These are phyloP conservation scores for Pilasporangium apinafurcum DNA, from an alignment of 352 stramenopile species.

Conservation along the genomic window DNA sequence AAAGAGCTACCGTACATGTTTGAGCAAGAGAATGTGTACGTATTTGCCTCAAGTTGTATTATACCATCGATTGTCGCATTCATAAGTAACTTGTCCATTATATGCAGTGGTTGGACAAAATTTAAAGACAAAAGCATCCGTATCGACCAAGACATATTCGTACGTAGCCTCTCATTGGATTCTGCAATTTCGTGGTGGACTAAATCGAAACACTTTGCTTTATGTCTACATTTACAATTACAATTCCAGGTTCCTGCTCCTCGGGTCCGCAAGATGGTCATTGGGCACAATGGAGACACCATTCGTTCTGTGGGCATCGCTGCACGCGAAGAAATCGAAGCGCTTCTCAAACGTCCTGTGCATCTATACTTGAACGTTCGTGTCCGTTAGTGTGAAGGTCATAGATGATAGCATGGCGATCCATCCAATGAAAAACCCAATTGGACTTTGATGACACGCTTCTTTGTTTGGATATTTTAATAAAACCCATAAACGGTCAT, in stretches of 20 bases:
- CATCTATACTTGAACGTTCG: constrained; percentile 85
- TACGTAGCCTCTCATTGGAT: constrained; percentile 25
- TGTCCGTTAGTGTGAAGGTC: constrained; percentile 28
- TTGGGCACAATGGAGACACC: constrained; percentile 73
- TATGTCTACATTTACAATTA: too few species aligned
- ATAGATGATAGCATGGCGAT: too few species aligned
- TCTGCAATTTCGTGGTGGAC: not conserved
- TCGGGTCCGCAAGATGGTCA: constrained; percentile 73
- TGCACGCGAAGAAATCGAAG: constrained; percentile 70
- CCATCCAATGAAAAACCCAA: too few species aligned
- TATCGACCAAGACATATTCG: constrained; percentile 86
- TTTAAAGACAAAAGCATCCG: constrained; percentile 83
- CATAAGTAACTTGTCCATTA: not conserved
- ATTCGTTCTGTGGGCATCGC: constrained; percentile 69
- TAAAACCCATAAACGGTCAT: too few species aligned
- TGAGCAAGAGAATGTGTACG: constrained; percentile 71
- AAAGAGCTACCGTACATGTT: constrained; percentile 83
- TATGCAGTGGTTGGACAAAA: constrained; percentile 66
- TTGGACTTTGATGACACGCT: too few species aligned
- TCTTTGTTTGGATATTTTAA: too few species aligned
- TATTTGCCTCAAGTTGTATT: not conserved
- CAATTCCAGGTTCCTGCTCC: constrained; percentile 55
- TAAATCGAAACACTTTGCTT: too few species aligned
- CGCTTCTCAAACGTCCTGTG: constrained; percentile 57
- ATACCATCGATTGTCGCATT: too few species aligned